Percentiles rank a stretch among this genome's conserved stretches.
Evolutionary conservation across 1,284 basidiomycete genomes (phyloP).

Genomic region (Pseudozyma sp.): DNA sequence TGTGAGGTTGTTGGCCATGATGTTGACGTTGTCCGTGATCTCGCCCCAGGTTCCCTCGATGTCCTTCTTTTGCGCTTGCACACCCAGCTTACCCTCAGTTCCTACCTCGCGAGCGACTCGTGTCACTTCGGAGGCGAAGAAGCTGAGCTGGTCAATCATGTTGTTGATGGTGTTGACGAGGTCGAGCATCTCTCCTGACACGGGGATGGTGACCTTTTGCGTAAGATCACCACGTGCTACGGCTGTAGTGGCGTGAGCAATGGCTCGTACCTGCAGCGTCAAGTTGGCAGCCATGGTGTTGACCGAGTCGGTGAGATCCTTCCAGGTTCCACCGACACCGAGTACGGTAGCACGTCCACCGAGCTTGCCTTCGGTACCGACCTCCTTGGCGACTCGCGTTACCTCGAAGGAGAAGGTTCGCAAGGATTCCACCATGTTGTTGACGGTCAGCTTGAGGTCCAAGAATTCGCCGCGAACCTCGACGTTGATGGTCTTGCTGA

Average conservation of each 20-base stretch:
- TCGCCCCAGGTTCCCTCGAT: slow-evolving; percentile 99
- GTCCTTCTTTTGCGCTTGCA: slow-evolving; percentile 95
- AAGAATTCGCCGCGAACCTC: slow-evolving; percentile 68
- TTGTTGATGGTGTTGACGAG: slow-evolving; percentile 79
- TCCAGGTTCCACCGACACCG: slow-evolving; percentile 70
- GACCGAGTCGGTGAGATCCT: slow-evolving; percentile 86
- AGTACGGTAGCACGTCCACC: slow-evolving; percentile 68
- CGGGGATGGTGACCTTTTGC: slow-evolving; percentile 89
- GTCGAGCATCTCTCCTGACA: slow-evolving; percentile 93
- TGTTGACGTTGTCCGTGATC: slow-evolving; percentile 82
- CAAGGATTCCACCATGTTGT: slow-evolving; percentile 69
- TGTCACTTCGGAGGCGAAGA: slow-evolving; percentile 93
- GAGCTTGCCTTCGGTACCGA: slow-evolving; percentile 69
- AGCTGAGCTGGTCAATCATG: slow-evolving; percentile 75
- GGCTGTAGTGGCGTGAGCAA: slow-evolving; percentile 93
- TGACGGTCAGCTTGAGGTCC: slow-evolving; percentile 67
- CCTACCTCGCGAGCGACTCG: slow-evolving; percentile 95
- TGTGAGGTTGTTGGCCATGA: slow-evolving; percentile 82
- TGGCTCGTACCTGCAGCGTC: slow-evolving; percentile 93
- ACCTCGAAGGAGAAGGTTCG: slow-evolving; percentile 69
- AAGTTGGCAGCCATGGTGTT: slow-evolving; percentile 75
- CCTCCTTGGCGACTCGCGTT: slow-evolving; percentile 69
- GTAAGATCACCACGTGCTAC: slow-evolving; percentile 94
- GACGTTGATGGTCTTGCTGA: slow-evolving; percentile 69
- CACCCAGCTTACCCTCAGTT: slow-evolving; percentile 95